Percentiles rank a stretch among this genome's conserved stretches.
phyloP scores from a whole-genome alignment of 2,329 filamentous ascomycete genomes.

The Fusarium phyllophilum region DNA sequence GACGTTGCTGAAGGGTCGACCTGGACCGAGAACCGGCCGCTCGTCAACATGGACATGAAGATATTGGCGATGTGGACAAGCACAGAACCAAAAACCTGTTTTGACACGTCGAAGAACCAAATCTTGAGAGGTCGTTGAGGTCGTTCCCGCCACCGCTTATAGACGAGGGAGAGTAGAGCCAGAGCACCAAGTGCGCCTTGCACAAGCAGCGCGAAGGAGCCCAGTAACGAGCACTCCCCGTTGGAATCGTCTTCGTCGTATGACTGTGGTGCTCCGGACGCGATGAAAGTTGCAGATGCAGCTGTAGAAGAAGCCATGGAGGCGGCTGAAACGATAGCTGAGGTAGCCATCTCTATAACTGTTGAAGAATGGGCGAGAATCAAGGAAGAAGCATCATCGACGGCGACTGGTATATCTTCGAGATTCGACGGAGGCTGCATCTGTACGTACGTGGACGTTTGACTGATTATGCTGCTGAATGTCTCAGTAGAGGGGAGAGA shows the following conservation, averaged over 20 bases:
- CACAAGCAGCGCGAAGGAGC: conserved; percentile 89
- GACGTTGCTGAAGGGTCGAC: conserved; percentile 57
- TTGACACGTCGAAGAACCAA: conserved; percentile 97
- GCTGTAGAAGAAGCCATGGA: conserved; percentile 44
- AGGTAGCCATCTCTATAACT: conserved; percentile 44
- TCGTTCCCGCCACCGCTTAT: conserved; percentile 90
- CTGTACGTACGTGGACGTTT: conserved; percentile 20
- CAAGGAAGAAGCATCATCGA: conserved; percentile 40
- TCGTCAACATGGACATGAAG: conserved; percentile 95
- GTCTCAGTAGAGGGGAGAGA: conserved; percentile 26
- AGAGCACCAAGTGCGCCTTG: conserved; percentile 87
- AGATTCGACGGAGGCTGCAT: conserved; percentile 41
- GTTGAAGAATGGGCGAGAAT: conserved; percentile 30
- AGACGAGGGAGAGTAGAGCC: conserved; percentile 87
- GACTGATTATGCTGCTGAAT: conserved; percentile 18
- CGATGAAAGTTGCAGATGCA: conserved; percentile 26
- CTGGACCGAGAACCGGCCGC: conserved; percentile 79
- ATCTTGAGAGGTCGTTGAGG: conserved; percentile 94
- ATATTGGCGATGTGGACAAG: conserved; percentile 93
- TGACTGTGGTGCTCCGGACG: conserved; percentile 27
- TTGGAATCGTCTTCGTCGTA: conserved; percentile 61
- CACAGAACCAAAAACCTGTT: conserved; percentile 94
- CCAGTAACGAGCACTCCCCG: conserved; percentile 87
- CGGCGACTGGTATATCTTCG: conserved; percentile 27
- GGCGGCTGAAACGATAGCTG: conserved; percentile 44